Evolutionary conservation across 192 early-diverging fungal species (phyloP).

Genomic region (Funneliformis mosseae): DNA sequence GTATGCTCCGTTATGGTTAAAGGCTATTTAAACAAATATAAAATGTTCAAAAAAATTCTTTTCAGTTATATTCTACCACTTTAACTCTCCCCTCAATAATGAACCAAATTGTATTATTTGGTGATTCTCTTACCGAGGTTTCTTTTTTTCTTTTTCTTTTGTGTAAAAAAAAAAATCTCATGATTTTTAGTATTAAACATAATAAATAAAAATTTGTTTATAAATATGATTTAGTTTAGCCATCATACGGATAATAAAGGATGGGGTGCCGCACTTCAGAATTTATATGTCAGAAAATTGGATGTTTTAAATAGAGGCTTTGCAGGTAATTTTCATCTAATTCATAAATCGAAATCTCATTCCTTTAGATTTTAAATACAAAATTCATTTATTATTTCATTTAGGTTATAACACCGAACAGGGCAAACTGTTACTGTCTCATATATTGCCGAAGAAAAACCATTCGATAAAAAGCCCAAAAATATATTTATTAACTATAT

Average conservation of each 20-base stretch:
- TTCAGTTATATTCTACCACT: too few species aligned
- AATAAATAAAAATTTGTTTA: too few species aligned
- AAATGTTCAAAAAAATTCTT: too few species aligned
- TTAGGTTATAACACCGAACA: conserved; percentile 71
- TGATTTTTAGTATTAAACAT: neutral
- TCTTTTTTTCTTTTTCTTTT: too few species aligned
- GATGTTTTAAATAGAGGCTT: conserved; percentile 84
- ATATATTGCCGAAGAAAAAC: conserved; percentile 53
- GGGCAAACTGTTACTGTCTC: conserved; percentile 54
- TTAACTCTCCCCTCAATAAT: neutral
- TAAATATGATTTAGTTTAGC: neutral
- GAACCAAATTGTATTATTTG: conserved; percentile 24
- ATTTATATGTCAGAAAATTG: conserved; percentile 34
- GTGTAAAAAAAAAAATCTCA: neutral
- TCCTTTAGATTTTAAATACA: neutral
- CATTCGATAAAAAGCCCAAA: conserved; percentile 33
- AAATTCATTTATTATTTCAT: neutral
- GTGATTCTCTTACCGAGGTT: conserved; percentile 19
- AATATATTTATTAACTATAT: conserved; percentile 67
- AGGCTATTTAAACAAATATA: too few species aligned
- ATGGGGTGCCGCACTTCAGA: neutral
- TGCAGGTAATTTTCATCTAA: conserved; percentile 51
- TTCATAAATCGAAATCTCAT: neutral
- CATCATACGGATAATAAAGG: conserved; percentile 1
- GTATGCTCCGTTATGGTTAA: too few species aligned